Conservation (phyloP, 2,329 filamentous ascomycete genomes). For the Aspergillus sp. region DNA sequence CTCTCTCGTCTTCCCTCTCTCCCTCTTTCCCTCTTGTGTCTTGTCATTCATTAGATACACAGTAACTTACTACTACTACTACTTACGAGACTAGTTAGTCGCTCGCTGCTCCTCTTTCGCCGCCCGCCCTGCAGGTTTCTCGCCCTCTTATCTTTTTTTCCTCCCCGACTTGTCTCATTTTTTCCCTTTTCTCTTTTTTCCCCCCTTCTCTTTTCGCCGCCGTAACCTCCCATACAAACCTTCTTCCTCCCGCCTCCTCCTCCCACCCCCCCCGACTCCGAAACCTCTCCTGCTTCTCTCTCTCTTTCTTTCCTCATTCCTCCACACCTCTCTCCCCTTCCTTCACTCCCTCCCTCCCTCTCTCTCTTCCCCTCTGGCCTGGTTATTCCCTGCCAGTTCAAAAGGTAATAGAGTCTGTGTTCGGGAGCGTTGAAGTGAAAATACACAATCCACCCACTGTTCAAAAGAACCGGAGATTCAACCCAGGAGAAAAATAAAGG, state of each 20-base stretch:
- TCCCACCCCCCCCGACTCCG: slow-evolving; percentile 7
- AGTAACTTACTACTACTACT: too few species aligned
- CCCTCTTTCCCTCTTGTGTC: slow-evolving; percentile 18
- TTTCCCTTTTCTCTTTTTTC: slow-evolving; percentile 26
- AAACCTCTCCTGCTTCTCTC: slow-evolving; percentile 12
- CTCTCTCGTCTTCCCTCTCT: slow-evolving; percentile 31
- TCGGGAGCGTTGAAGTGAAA: slow-evolving; percentile 6
- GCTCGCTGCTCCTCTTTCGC: background rate
- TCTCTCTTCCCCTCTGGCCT: slow-evolving; percentile 13
- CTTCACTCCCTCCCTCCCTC: slow-evolving; percentile 9
- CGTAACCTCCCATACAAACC: background rate
- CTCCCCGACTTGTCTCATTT: slow-evolving; percentile 10
- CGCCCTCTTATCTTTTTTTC: slow-evolving; percentile 11
- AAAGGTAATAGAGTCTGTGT: slow-evolving; percentile 2
- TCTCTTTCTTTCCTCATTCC: slow-evolving; percentile 10
- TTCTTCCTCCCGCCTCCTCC: slow-evolving; percentile 10
- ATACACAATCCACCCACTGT: background rate
- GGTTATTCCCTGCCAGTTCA: slow-evolving; percentile 19
- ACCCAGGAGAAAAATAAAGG: slow-evolving; percentile 3
- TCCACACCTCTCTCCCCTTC: slow-evolving; percentile 3
- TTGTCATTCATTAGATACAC: too few species aligned
- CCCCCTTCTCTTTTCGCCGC: slow-evolving; percentile 12
- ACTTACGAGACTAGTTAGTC: too few species aligned
- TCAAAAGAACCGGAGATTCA: slow-evolving; percentile 10
- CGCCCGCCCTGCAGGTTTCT: slow-evolving; percentile 16